Conservation (phyloP, 2,329 filamentous ascomycete genomes). For the Calonectria naviculata region DNA sequence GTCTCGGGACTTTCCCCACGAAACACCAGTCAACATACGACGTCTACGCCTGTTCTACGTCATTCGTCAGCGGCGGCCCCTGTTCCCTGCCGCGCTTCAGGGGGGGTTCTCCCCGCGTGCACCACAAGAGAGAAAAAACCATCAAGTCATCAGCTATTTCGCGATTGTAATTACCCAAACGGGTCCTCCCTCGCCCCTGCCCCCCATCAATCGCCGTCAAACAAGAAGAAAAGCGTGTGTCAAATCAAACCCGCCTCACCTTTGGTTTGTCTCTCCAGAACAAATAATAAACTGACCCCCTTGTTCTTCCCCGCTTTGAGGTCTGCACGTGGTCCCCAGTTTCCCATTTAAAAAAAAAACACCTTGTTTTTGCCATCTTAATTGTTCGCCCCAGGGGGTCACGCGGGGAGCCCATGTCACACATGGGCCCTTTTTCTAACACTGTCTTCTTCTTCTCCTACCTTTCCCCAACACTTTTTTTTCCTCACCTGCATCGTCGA, state of each 20-base stretch:
- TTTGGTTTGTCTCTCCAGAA: background rate
- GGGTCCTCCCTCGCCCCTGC: background rate
- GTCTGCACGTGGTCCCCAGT: constrained; percentile 1
- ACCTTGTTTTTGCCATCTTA: background rate
- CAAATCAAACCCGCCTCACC: background rate
- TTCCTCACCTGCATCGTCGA: constrained; percentile 26
- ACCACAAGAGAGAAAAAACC: background rate
- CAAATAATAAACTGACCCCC: background rate
- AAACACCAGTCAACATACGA: constrained; percentile 1
- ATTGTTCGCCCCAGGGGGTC: constrained; percentile 2
- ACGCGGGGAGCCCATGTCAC: constrained; percentile 7
- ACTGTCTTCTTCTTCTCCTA: background rate
- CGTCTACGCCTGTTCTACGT: background rate
- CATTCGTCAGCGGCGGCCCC: background rate
- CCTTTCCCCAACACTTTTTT: constrained; percentile 17
- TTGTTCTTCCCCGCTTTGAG: background rate
- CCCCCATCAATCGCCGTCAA: background rate
- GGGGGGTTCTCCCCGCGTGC: background rate
- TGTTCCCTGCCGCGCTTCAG: background rate
- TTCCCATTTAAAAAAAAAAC: background rate
- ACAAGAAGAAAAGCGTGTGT: background rate
- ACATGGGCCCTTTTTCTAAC: constrained; percentile 1
- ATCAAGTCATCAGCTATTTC: background rate
- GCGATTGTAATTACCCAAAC: background rate
- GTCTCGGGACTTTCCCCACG: background rate